Percentiles rank a stretch among this genome's conserved stretches.
phyloP scores from a whole-genome alignment of 2,329 filamentous ascomycete species.

The Fusarium albosuccineum region DNA sequence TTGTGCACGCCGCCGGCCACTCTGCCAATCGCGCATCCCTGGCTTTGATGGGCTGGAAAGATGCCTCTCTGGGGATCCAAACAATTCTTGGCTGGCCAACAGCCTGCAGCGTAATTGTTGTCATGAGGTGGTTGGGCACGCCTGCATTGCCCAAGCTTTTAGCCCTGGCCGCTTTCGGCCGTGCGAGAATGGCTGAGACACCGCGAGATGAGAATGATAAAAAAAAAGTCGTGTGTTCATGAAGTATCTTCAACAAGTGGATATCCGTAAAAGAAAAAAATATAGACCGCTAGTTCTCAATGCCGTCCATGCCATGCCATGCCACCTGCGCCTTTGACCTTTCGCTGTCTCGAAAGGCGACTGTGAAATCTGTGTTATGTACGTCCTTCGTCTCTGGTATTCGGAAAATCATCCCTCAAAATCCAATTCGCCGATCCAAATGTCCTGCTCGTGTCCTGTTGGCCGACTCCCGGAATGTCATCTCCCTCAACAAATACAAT shows the following conservation, averaged over 20 bases:
- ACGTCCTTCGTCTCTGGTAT: slow-evolving; percentile 10
- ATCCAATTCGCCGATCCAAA: slow-evolving; percentile 19
- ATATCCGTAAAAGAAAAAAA: slow-evolving; percentile 35
- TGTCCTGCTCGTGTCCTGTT: slow-evolving; percentile 20
- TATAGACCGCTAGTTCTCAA: slow-evolving; percentile 37
- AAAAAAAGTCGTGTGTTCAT: slow-evolving; percentile 1
- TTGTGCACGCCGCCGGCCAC: too few relatives aligned
- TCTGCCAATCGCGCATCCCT: too few relatives aligned
- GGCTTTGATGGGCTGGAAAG: too few relatives aligned
- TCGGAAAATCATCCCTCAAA: slow-evolving; percentile 10
- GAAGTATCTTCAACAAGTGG: slow-evolving; percentile 42
- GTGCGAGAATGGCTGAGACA: slow-evolving; percentile 4
- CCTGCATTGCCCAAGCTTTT: slow-evolving; percentile 34
- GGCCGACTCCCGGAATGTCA: slow-evolving; percentile 12
- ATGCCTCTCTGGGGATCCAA: background rate
- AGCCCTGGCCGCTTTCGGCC: slow-evolving; percentile 27
- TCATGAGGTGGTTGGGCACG: slow-evolving; percentile 40
- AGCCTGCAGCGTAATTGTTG: slow-evolving; percentile 4
- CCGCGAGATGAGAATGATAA: background rate
- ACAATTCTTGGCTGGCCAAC: slow-evolving; percentile 22
- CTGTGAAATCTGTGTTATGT: slow-evolving; percentile 30
- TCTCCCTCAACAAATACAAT: slow-evolving; percentile 41
- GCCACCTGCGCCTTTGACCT: background rate
- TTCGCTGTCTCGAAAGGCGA: slow-evolving; percentile 23
- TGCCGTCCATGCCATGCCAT: slow-evolving; percentile 36